phyloP scores from a whole-genome alignment of 352 stramenopile species.

The Globisporangium alternatum region DNA sequence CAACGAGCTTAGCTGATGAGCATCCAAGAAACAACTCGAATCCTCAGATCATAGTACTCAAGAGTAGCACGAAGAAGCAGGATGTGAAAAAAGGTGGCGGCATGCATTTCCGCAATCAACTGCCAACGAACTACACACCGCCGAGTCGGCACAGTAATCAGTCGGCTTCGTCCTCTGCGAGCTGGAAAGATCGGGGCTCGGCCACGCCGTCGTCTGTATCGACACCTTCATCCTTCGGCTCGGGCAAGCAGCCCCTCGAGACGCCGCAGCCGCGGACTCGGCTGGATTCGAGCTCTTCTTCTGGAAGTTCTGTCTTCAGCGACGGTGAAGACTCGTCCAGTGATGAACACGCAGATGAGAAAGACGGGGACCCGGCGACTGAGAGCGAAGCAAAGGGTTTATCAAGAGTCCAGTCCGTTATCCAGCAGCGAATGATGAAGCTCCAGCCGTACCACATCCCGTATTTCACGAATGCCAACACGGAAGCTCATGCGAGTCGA shows the following conservation, averaged over 20 bases:
- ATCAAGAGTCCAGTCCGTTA: not conserved
- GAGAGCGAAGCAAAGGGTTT: not conserved
- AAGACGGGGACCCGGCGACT: not conserved
- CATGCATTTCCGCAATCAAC: conserved; percentile 75
- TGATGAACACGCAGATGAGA: not conserved
- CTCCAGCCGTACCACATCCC: conserved; percentile 37
- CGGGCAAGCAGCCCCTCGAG: conserved; percentile 7
- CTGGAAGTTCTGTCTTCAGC: conserved; percentile 17
- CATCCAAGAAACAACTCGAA: conserved; percentile 7
- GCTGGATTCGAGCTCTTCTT: conserved; percentile 15
- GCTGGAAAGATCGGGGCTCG: conserved; percentile 14
- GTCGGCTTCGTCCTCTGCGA: conserved; percentile 5
- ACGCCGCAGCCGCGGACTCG: not conserved
- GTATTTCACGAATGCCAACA: conserved; percentile 16
- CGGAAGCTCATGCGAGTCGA: not conserved
- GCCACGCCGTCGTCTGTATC: conserved; percentile 19
- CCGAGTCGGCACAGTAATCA: conserved; percentile 22
- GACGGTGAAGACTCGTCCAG: conserved; percentile 4
- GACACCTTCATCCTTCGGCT: conserved; percentile 19
- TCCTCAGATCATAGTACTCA: conserved; percentile 14
- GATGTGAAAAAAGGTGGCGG: conserved; percentile 24
- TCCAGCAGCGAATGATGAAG: conserved; percentile 1
- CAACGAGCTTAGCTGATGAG: conserved; percentile 13
- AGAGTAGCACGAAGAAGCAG: conserved; percentile 36
- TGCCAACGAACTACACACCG: conserved; percentile 62